phyloP scores from a whole-genome alignment of 192 early-diverging fungal genomes.

The Coemansia sp. region DNA sequence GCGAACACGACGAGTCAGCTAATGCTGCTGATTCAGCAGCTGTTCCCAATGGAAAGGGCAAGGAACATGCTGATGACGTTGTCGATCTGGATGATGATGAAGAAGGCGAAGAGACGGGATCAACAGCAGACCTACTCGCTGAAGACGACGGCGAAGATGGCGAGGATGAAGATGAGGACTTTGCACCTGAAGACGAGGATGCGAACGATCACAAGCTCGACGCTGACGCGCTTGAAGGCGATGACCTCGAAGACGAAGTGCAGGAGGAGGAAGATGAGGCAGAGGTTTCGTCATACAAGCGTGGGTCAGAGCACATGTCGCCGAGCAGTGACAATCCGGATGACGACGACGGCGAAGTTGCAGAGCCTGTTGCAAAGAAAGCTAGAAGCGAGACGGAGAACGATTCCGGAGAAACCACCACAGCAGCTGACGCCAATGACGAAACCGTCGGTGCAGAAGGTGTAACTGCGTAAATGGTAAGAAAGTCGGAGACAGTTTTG shows the following conservation, averaged over 20 bases:
- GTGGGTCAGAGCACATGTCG: slow-evolving; percentile 11
- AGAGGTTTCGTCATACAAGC: slow-evolving; percentile 3
- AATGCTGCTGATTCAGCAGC: not conserved
- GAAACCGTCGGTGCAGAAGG: not conserved
- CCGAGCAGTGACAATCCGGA: not conserved
- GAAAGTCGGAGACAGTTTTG: not conserved
- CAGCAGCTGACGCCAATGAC: not conserved
- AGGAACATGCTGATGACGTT: slow-evolving; percentile 1
- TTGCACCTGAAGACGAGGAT: slow-evolving; percentile 38
- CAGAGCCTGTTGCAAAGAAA: slow-evolving; percentile 20
- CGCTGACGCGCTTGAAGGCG: slow-evolving; percentile 17
- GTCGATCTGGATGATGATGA: slow-evolving; percentile 6
- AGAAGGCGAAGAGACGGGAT: not conserved
- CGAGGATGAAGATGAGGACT: slow-evolving; percentile 33
- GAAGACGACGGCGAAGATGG: slow-evolving; percentile 9
- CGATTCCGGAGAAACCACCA: not conserved
- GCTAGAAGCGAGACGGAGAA: slow-evolving; percentile 10
- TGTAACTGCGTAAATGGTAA: not conserved
- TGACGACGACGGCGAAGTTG: slow-evolving; percentile 6
- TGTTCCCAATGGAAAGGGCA: not conserved
- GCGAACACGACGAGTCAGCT: not conserved
- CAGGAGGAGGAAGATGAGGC: slow-evolving; percentile 7
- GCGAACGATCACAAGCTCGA: slow-evolving; percentile 34
- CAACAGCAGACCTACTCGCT: slow-evolving; percentile 23
- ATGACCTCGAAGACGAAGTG: slow-evolving; percentile 5